phyloP scores from a whole-genome alignment of 169 alveolate genomes.

The Cardiosporidium cionae region DNA sequence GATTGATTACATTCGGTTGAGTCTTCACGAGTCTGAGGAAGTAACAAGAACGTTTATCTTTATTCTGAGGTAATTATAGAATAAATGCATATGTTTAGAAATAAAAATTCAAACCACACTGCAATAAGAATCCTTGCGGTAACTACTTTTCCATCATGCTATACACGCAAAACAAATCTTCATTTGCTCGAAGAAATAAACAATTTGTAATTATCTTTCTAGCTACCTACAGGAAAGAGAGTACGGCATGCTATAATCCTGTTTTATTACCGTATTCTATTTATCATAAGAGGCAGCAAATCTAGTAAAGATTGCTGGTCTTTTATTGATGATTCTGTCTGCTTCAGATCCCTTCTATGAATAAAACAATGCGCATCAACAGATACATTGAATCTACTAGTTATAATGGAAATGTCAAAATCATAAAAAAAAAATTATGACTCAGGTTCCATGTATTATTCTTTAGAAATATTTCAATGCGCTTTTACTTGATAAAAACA shows the following conservation, averaged over 20 bases:
- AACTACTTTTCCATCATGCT: background rate
- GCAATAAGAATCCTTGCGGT: background rate
- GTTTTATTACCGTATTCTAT: slow-evolving; percentile 6
- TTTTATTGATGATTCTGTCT: background rate
- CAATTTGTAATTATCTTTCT: background rate
- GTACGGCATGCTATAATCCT: background rate
- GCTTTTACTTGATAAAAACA: background rate
- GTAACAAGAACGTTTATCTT: background rate
- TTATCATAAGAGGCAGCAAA: slow-evolving; percentile 10
- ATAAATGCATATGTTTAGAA: slow-evolving; percentile 43
- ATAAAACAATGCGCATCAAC: background rate
- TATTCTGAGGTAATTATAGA: slow-evolving; percentile 5
- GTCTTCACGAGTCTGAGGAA: slow-evolving; percentile 55
- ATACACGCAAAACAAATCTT: background rate
- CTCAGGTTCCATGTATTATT: background rate
- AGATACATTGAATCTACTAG: background rate
- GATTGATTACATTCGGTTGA: slow-evolving; percentile 62
- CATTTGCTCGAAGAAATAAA: background rate
- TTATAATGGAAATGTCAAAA: background rate
- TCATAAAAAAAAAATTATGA: background rate
- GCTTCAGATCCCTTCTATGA: background rate
- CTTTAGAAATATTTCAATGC: background rate
- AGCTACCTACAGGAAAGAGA: background rate
- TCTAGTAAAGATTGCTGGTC: background rate
- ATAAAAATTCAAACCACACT: slow-evolving; percentile 17